Conservation (phyloP, 176 grass and related monocot genomes). For the Paspalum notatum region DNA sequence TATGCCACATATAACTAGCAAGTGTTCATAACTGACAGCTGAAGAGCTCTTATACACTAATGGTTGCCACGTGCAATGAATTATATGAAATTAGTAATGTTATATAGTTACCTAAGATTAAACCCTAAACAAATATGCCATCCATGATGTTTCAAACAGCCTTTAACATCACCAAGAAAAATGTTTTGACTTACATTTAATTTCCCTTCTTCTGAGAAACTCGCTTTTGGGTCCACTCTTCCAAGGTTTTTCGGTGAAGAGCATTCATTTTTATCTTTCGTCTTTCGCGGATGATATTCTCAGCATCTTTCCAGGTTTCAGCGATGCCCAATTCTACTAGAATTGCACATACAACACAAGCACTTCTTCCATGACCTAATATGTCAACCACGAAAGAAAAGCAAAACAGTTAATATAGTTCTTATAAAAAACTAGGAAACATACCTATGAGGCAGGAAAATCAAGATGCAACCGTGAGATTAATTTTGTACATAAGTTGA, state of each 20-base stretch:
- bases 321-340: constrained; percentile 66
- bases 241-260: constrained; percentile 75
- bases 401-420: constrained; percentile 3
- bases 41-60: constrained; percentile 13
- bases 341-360: constrained; percentile 78
- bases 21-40: not conserved
- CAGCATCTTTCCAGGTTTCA: constrained; percentile 73
- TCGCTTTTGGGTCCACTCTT: constrained; percentile 70
- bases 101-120: not conserved
- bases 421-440: not conserved
- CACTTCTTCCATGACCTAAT: constrained; percentile 92
- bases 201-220: constrained; percentile 53
- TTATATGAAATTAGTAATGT: constrained; percentile 32
- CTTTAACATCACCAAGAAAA: not conserved
- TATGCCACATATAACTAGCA: not conserved
- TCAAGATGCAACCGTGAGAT: not conserved
- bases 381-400: not conserved
- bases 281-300: constrained; percentile 73
- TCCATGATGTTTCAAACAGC: constrained; percentile 16
- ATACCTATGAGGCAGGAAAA: not conserved
- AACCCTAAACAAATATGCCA: not conserved
- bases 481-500: not conserved
- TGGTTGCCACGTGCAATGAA: constrained; percentile 1
- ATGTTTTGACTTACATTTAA: constrained; percentile 2
- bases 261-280: constrained; percentile 83